Base-by-base conservation (phyloP, 2,329 filamentous ascomycete species). In the Colletotrichum tropicale region DNA sequence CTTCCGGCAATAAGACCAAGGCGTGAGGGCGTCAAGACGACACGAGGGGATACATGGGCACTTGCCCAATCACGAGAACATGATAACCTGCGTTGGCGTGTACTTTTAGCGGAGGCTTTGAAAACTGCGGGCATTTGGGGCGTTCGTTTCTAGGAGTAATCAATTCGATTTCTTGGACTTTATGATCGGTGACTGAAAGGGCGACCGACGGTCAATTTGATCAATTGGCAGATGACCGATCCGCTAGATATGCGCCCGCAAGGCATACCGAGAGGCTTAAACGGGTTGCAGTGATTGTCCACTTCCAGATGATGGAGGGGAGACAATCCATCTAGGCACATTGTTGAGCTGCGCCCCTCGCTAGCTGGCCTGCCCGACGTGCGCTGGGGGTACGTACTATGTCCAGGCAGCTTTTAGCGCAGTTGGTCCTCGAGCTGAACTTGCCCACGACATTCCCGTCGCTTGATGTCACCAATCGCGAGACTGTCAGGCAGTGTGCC, bases 1-100 rank as follows among this genome's bases (percentile, higher is more conserved):
- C 71, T 30, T 71, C 74, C n/a, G 70, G 66, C 52, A 76, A 76
- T 30, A 62, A 43, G 58, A 77, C 75, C 2, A 77, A 72, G 48
- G 73, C 75, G 9, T 76, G 30, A 48, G 30, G 9, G 10, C 4
- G 55, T 13, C 9, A 16, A 4, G n/a, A 8, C 9, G 18, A 21
- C 38, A 55, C 24, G n/a, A 16, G 21, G 36, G 18, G 30, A 52
- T 13, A 34, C 13, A 28, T 24, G 34, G 55, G 32, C 58, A 18
- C 5, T 21, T 60, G 7, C 30, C 30, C 13, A 61, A 48, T 66
- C 60, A 74, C 7, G 38, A 76, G 38, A 65, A 67, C 32, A 71
- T 32, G 62, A 52, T 28, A 13, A 60, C 62, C 38, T 36, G 21
- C 32, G 56, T 24, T n/a, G 38, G 24, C 52, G 61, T 58, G 67